Percentiles rank a stretch among this genome's conserved stretches.
These are phyloP conservation scores for Hippophae rhamnoides DNA, from an alignment of 306 rosid species.

Conservation along the genomic window DNA sequence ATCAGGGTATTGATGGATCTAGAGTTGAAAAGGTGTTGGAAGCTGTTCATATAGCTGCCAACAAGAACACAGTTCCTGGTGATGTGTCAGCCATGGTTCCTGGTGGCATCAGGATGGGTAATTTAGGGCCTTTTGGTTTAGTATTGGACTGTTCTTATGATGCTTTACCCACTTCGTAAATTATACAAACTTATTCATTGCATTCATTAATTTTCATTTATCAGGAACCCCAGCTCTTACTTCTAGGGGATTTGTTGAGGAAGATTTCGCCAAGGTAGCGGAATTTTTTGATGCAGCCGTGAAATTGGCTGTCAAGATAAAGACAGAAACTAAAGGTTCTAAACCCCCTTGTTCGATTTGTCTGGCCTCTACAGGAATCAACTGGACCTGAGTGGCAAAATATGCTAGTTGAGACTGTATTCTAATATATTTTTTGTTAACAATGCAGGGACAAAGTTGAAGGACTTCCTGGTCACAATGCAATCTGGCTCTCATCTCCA, in stretches of 20 bases:
- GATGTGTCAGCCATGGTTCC: conserved; percentile 99
- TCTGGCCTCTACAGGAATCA: background rate
- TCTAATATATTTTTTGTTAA: conserved; percentile 9
- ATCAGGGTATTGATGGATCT: conserved; percentile 87
- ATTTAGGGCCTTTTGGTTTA: conserved; percentile 3
- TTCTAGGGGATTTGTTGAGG: conserved; percentile 91
- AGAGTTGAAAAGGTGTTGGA: conserved; percentile 93
- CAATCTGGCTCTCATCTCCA: conserved; percentile 52
- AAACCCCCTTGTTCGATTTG: conserved; percentile 7
- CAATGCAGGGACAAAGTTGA: conserved; percentile 72
- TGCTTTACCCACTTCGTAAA: too few species aligned
- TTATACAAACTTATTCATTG: too few species aligned
- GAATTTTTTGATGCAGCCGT: conserved; percentile 78
- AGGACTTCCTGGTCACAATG: conserved; percentile 67
- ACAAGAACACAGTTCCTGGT: conserved; percentile 94
- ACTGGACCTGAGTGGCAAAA: too few species aligned
- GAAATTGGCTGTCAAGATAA: conserved; percentile 68
- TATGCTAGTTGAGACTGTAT: conserved; percentile 2
- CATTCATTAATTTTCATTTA: too few species aligned
- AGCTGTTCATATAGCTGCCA: conserved; percentile 86
- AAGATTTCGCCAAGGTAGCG: conserved; percentile 82
- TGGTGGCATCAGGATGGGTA: conserved; percentile 99
- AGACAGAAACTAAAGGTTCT: conserved; percentile 63
- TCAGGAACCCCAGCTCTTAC: conserved; percentile 99
- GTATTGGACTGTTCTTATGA: background rate